A percentile compares a stretch with the other conserved stretches of the same genome.
phyloP scores from a whole-genome alignment of 192 early-diverging fungal species.

The Linnemannia zychae region DNA sequence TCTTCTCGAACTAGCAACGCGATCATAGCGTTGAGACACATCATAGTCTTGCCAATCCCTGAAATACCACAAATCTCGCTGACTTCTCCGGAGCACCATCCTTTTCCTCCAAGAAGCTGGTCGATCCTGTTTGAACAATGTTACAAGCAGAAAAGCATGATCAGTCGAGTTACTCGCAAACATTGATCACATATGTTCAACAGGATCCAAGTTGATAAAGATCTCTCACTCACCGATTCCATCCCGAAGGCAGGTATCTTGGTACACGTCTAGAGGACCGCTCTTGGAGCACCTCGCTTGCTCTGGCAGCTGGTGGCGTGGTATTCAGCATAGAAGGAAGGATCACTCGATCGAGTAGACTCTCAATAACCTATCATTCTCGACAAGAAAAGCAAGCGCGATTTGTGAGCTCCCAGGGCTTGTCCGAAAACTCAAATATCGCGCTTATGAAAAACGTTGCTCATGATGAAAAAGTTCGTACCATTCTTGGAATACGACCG shows the following conservation, averaged over 20 bases:
- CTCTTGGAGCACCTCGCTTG: slow-evolving; percentile 13
- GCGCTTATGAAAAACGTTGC: not conserved
- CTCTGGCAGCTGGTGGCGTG: slow-evolving; percentile 15
- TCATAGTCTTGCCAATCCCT: slow-evolving; percentile 26
- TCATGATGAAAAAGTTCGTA: not conserved
- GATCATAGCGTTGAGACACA: slow-evolving; percentile 30
- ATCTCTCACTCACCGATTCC: slow-evolving; percentile 20
- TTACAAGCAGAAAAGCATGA: too few species aligned
- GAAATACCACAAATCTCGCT: slow-evolving; percentile 35
- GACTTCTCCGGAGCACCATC: slow-evolving; percentile 35
- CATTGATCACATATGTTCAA: not conserved
- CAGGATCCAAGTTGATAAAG: not conserved
- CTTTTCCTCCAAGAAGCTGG: slow-evolving; percentile 27
- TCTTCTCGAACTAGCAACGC: slow-evolving; percentile 8
- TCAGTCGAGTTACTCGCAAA: not conserved
- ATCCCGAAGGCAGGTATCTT: slow-evolving; percentile 20
- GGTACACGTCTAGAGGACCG: not conserved
- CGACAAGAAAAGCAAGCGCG: not conserved
- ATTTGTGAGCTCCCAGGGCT: not conserved
- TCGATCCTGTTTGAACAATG: slow-evolving; percentile 14
- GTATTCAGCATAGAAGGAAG: slow-evolving; percentile 19
- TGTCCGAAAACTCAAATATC: too few species aligned
- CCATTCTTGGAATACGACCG: slow-evolving; percentile 23
- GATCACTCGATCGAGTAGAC: slow-evolving; percentile 35
- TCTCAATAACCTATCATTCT: slow-evolving; percentile 25